Base-by-base conservation (phyloP, 2,329 filamentous ascomycete genomes). In the Cercospora sp. region DNA sequence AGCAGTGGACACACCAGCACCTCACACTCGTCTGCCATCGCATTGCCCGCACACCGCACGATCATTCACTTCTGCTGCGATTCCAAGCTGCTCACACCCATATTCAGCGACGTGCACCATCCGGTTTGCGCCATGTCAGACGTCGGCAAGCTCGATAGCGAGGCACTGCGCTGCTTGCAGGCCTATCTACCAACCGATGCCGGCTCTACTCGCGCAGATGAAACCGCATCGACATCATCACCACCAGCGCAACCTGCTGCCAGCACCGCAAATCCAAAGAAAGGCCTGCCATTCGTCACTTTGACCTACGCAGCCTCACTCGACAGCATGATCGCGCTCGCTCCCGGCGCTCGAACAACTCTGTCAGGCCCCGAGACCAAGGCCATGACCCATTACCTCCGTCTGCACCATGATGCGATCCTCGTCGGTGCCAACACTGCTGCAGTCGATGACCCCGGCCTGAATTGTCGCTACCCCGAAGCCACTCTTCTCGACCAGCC, bases 261-360 rank as follows among this genome's bases (percentile, higher is more conserved):
- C 36, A 36, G 45, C 67, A 31, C 6, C 26, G 9, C 20, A 9
- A 28, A 4, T 26, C 60, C 59, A 16, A 30, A 61, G 26, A 30
- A 36, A 48, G 60, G 67, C 48, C 70, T 83, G 26, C 85, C 85
- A 6, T 84, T 85, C 77, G 86, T 93, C 60, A 97, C 94, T 2
- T 84, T 97, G 48, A 97, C 94, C 12, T 98, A 94, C 79, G 94
- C 95, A 23, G 91, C 90, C 6, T 97, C 94, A 3, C 89, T 99
- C 72, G 94, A 98, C 81, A 90, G 91, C 48, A 87, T 89, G 64
- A 85, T 96, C 61, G 87, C 93, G 1, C 85, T 94, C 30, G 85
- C 89, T 0, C 92, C 69, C 18, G 93, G 93, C 13, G 84, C 88
- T n/a, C 91, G 91, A 72, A 98, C 94, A 2, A 84, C 87, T 0